Conservation (phyloP, 169 alveolate genomes). For the Cyclospora cayetanensis region DNA sequence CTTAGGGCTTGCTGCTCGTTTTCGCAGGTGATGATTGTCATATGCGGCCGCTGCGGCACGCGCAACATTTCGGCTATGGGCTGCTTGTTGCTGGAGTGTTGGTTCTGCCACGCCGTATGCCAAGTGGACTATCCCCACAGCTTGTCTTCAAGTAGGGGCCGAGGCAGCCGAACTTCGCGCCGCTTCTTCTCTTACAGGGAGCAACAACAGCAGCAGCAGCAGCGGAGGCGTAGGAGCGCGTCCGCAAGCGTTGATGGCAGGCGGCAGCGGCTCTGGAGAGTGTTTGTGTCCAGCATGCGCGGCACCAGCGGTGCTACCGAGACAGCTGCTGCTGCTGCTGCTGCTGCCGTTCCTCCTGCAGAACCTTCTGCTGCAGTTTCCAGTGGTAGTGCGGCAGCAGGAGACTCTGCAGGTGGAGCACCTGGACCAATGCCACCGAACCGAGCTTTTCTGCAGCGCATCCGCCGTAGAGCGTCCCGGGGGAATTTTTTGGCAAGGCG, state of each 20-base stretch:
- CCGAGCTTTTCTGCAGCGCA: neutral
- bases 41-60: constrained; percentile 62
- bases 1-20: neutral
- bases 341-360: neutral
- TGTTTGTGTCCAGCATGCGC: neutral
- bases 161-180: neutral
- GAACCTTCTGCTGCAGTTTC: neutral
- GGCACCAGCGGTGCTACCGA: neutral
- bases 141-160: neutral
- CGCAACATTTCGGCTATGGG: constrained; percentile 61
- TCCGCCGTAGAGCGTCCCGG: neutral
- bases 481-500: neutral
- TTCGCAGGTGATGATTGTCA: constrained; percentile 62
- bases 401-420: no score
- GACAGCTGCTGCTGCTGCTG: neutral
- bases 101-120: constrained; percentile 63
- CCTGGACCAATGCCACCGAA: neutral
- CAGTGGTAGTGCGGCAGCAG: neutral
- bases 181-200: neutral
- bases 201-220: neutral
- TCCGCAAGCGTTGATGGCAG: neutral
- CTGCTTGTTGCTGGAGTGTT: constrained; percentile 50
- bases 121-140: constrained; percentile 47
- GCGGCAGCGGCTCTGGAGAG: neutral
- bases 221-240: neutral